Evolutionary conservation across 2,329 filamentous ascomycete species (phyloP).

Genomic region (Apiospora marii): DNA sequence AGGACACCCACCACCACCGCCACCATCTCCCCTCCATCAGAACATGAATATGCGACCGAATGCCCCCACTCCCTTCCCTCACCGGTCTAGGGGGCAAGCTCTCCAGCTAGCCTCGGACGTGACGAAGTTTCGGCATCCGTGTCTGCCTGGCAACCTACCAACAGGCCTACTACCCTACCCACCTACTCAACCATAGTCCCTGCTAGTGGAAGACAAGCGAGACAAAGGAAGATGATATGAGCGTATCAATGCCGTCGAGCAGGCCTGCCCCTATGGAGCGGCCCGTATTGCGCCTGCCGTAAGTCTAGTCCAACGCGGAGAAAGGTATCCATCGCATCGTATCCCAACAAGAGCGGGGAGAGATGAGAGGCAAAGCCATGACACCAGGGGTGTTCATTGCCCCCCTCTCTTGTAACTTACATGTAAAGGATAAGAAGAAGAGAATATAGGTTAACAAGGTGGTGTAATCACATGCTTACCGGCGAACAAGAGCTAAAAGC

Average conservation of each 20-base stretch:
- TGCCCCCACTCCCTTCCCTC: neutral
- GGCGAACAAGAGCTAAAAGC: neutral
- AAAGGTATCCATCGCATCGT: neutral
- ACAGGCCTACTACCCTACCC: neutral
- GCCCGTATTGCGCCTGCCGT: neutral
- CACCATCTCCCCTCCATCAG: neutral
- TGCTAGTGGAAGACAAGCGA: neutral
- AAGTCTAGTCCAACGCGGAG: neutral
- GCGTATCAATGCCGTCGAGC: neutral
- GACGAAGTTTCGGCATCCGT: neutral
- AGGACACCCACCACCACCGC: neutral
- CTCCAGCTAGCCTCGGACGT: neutral
- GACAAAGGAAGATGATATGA: neutral
- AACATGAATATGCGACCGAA: neutral
- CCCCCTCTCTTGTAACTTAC: neutral
- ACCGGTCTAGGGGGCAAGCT: neutral
- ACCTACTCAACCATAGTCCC: neutral
- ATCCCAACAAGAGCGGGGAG: neutral
- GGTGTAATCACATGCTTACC: slow-evolving; percentile 1
- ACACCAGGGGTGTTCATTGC: neutral
- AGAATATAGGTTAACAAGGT: too few relatives aligned
- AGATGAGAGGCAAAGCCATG: neutral
- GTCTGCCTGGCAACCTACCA: neutral
- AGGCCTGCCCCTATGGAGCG: neutral
- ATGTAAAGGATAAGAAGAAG: neutral